phyloP scores from a whole-genome alignment of 371 early-diverging fungal genomes.

The Fennellomyces sp. region DNA sequence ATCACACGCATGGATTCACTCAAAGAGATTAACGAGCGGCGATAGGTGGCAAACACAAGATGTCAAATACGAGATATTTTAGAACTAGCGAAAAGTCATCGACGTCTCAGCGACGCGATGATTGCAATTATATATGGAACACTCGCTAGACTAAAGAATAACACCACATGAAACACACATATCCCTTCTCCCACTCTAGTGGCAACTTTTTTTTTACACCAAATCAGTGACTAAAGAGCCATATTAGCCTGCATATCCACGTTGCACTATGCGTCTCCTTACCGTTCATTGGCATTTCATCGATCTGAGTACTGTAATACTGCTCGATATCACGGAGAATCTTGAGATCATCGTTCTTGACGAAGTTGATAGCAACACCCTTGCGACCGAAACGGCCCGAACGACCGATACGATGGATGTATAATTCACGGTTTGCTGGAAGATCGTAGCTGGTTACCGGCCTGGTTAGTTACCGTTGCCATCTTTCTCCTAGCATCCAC shows the following conservation, averaged over 20 bases:
- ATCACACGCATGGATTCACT: no score
- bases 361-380: slow-evolving; percentile 98
- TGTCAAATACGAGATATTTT: background rate
- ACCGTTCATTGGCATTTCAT: slow-evolving; percentile 94
- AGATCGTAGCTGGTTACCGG: slow-evolving; percentile 89
- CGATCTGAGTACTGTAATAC: slow-evolving; percentile 94
- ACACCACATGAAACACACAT: background rate
- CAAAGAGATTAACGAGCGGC: no score
- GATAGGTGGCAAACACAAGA: background rate
- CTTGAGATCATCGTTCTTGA: slow-evolving; percentile 86
- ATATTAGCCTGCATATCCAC: background rate
- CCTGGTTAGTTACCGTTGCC: background rate
- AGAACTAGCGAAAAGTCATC: slow-evolving; percentile 2
- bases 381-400: slow-evolving; percentile 98
- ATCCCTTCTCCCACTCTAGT: background rate
- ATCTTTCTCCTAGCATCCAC: background rate
- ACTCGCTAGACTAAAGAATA: background rate
- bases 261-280: slow-evolving; percentile 10
- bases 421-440: slow-evolving; percentile 92
- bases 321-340: slow-evolving; percentile 91
- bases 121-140: background rate
- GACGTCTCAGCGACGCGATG: background rate
- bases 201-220: slow-evolving; percentile 5
- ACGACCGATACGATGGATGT: slow-evolving; percentile 97
- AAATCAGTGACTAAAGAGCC: slow-evolving; percentile 2